Evolutionary conservation across 148 eudicot genomes (phyloP), one percentile per base, ranked within the genome.

Genomic region (Silene latifolia): DNA sequence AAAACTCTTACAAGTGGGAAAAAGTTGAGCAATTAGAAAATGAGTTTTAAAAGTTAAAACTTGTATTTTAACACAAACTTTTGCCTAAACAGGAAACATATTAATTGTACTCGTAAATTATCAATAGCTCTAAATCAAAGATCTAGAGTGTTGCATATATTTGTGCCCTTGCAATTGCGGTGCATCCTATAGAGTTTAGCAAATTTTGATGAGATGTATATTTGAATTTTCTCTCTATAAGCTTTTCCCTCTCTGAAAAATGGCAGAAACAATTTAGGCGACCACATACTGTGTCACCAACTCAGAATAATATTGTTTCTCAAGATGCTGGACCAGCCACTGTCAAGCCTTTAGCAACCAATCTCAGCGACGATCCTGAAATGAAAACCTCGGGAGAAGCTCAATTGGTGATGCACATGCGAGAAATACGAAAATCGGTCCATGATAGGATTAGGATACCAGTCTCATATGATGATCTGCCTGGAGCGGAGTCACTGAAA

Each of bases 381-480:
- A 67, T 56, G 19, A 20, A 74, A 71, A 18, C 72, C 20, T 64
- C 71, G 24, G 59, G 27, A 48, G 82, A 78, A 47, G 80, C 73
- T 20, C 75, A 77, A 81, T 73, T 27, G 46, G 74, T 69, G 18
- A 78, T 47, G 78, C 60, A 79, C 32, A 73, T 29, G 27, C 83
- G 63, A 42, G 80, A 63, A 74, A 85, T 80, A 61, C 82, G 80
- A 19, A 72, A 56, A 61, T 77, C 95, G 44, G 88, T 88, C 71
- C 87, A 69, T 51, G 88, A 88, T 71, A 86, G 97, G 77, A 76
- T 88, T 17, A 83, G 92, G 72, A 73, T 86, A 13, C 97, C 90
- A 11, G 95, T 90, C 76, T 51, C 89, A 54, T 92, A 90, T 29
- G 92, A 90, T 78, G 97, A 90, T 81, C 81, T 92, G 69, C 74